phyloP scores from a whole-genome alignment of 495 filamentous ascomycete species.

The Penicillium salamii region DNA sequence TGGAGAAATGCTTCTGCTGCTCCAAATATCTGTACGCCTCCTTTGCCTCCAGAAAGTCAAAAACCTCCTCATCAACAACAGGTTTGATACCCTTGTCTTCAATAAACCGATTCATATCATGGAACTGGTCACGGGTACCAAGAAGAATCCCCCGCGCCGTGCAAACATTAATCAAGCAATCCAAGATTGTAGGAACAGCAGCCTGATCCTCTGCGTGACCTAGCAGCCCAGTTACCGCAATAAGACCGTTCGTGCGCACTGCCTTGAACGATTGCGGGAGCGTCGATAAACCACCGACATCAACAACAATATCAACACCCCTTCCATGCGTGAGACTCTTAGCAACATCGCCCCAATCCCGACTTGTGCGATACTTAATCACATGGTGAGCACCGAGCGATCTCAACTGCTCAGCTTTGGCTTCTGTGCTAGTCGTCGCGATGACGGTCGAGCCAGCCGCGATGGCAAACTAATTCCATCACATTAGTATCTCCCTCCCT shows the following conservation, averaged over 20 bases:
- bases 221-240: conserved; percentile 40
- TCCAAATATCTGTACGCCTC: conserved; percentile 32
- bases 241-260: conserved; percentile 39
- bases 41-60: conserved; percentile 45
- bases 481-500: conserved; percentile 29
- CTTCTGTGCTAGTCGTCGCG: conserved; percentile 61
- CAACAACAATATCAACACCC: conserved; percentile 58
- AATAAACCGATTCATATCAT: conserved; percentile 54
- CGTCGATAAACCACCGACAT: conserved; percentile 50
- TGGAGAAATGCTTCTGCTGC: not conserved
- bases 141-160: conserved; percentile 35
- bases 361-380: conserved; percentile 60
- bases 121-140: conserved; percentile 48
- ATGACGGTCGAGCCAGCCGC: conserved; percentile 69
- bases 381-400: conserved; percentile 43
- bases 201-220: conserved; percentile 28
- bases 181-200: conserved; percentile 36
- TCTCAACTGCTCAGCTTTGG: conserved; percentile 59
- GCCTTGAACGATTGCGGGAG: conserved; percentile 33
- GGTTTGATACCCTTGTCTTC: conserved; percentile 56
- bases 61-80: conserved; percentile 51
- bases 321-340: conserved; percentile 47
- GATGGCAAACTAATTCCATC: conserved; percentile 62
- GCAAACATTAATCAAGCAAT: conserved; percentile 37
- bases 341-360: conserved; percentile 60